Base-by-base conservation (phyloP, 768 basidiomycete species). In the Lyophyllum decastes region DNA sequence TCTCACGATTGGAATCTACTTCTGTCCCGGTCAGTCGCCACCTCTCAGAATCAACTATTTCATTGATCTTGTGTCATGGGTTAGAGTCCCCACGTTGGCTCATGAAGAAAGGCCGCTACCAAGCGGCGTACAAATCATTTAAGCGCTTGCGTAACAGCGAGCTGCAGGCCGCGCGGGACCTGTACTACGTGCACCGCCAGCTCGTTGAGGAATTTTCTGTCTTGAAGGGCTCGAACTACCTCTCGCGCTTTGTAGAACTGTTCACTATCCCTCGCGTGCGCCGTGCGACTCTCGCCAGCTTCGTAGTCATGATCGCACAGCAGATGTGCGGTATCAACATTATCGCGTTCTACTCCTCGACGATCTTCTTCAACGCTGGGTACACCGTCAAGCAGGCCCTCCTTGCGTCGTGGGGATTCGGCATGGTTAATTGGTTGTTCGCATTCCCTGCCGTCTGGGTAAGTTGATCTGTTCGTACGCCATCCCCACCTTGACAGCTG, bases 251-350 rank as follows among this genome's bases (percentile, higher is more conserved):
- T 65, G 52, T 79, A 54, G 89, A 92, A 62, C 77, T 94, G 45
- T 92, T 93, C 72, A 86, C 83, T 11, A 73, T 93, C 22, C 89
- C 90, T 4, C 86, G 93, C 24, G 55, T 80, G 40, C 76, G 81
- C 30, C 79, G 80, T 21, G 82, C 81, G 4, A 80, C 80, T 6
- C 70, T 82, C 1, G 81, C 80, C 9, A 78, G 78, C 48, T 82
- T 75, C 59, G 78, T 82, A 16, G 81, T 82, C 51, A 80, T 83
- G 81, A 87, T 94, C 66, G 83, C 83, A 21, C 91, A 92, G 67
- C 90, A 92, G 72, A 89, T 92, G 79, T 90, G 89, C 65, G 90
- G 90, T 54, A 85, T 92, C 73, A 91, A 92, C 71, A 86, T 86
- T 64, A 76, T 76, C 64, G 88, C 91, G 5, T 94, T 91, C 76